A percentile compares a stretch with the other conserved stretches of the same genome.
These are phyloP conservation scores for Hebeloma cylindrosporum DNA, from an alignment of 768 basidiomycete species.

Conservation along the genomic window DNA sequence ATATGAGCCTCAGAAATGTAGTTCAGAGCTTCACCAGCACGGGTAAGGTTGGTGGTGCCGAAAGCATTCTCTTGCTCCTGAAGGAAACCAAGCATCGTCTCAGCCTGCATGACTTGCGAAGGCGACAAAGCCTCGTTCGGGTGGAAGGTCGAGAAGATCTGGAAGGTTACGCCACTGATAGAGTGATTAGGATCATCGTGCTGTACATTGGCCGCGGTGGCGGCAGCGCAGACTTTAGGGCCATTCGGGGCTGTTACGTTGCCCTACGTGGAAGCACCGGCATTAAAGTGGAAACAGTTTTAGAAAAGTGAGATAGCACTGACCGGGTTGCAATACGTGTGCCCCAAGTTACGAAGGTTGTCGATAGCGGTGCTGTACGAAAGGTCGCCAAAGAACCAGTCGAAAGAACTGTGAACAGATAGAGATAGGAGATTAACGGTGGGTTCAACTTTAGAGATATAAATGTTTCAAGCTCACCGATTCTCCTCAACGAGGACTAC, in stretches of 20 bases:
- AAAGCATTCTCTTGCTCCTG: slow-evolving; percentile 24
- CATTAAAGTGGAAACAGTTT: background rate
- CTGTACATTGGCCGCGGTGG: slow-evolving; percentile 21
- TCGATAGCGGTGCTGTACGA: slow-evolving; percentile 20
- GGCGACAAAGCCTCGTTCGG: slow-evolving; percentile 21
- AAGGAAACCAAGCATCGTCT: slow-evolving; percentile 25
- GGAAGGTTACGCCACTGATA: slow-evolving; percentile 25
- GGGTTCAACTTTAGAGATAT: no score
- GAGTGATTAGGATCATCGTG: slow-evolving; percentile 26
- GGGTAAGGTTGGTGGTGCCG: slow-evolving; percentile 12
- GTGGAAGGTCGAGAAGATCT: slow-evolving; percentile 25
- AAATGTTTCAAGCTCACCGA: no score
- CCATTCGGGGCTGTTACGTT: slow-evolving; percentile 19
- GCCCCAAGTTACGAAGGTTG: slow-evolving; percentile 16
- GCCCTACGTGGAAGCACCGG: background rate
- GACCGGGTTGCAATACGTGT: slow-evolving; percentile 24
- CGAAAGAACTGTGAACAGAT: slow-evolving; percentile 30
- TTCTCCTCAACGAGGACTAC: slow-evolving; percentile 29
- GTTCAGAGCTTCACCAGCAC: slow-evolving; percentile 27
- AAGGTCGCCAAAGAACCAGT: slow-evolving; percentile 29
- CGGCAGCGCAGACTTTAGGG: slow-evolving; percentile 19
- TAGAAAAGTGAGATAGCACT: background rate
- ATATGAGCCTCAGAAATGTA: slow-evolving; percentile 24
- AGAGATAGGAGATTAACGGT: no score
- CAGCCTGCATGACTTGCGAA: background rate